Percentiles rank a stretch among this genome's conserved stretches.
Evolutionary conservation across 106 monocot species (phyloP).

Genomic region (Acanthochlamys bracteata): DNA sequence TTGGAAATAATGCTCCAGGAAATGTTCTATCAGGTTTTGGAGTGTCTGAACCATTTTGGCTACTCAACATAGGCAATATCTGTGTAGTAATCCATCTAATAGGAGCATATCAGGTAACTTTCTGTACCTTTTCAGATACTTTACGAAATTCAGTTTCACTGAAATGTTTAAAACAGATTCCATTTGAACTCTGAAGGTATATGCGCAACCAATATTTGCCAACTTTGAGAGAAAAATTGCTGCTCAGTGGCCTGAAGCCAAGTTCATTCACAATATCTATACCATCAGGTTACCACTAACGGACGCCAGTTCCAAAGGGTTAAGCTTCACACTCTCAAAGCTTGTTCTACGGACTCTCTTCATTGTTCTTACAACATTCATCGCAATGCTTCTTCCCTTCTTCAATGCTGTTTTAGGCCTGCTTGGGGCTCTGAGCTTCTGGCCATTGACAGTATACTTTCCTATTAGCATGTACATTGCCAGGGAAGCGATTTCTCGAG

Average conservation of each 20-base stretch:
- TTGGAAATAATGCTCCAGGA: conserved; percentile 52
- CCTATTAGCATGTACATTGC: conserved; percentile 63
- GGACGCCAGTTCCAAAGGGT: background rate
- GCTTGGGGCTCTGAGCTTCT: conserved; percentile 60
- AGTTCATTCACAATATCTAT: conserved; percentile 40
- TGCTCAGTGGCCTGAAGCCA: conserved; percentile 40
- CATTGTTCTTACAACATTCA: conserved; percentile 40
- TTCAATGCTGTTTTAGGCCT: conserved; percentile 74
- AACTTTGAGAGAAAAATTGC: conserved; percentile 29
- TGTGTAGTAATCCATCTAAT: conserved; percentile 58
- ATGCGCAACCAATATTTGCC: conserved; percentile 61
- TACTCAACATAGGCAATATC: conserved; percentile 58
- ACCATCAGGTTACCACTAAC: conserved; percentile 18
- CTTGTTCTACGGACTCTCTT: conserved; percentile 32
- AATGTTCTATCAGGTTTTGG: conserved; percentile 68
- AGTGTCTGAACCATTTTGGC: conserved; percentile 62
- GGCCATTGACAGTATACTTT: conserved; percentile 69
- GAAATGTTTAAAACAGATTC: too few species aligned
- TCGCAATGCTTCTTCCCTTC: conserved; percentile 62
- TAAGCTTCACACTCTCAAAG: conserved; percentile 39
- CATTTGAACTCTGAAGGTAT: conserved; percentile 59
- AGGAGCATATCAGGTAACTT: conserved; percentile 61
- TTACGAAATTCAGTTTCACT: too few species aligned
- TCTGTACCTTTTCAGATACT: too few species aligned
- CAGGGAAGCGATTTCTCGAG: conserved; percentile 19